Evolutionary conservation across 331 rosid genomes (phyloP).

Genomic region (Prunus yedoensis): DNA sequence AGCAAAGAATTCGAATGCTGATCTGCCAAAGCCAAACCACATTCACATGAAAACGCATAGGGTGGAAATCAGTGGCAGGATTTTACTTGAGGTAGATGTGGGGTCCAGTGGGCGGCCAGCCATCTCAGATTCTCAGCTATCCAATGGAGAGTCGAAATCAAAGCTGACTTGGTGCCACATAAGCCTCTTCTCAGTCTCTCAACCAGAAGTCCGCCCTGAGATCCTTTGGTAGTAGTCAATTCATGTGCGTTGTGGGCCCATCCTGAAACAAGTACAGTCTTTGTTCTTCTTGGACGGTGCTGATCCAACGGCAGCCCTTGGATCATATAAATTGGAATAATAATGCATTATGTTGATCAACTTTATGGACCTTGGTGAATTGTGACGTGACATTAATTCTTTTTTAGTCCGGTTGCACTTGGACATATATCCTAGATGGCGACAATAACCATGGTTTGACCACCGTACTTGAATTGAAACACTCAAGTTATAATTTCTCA

Average conservation of each 20-base stretch:
- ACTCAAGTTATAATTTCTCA: no score
- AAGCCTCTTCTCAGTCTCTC: neutral
- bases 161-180: conserved; percentile 30
- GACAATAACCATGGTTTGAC: neutral
- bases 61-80: neutral
- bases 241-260: neutral
- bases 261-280: neutral
- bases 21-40: neutral
- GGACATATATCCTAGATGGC: neutral
- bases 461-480: neutral
- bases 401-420: neutral
- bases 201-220: neutral
- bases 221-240: neutral
- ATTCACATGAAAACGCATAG: no score
- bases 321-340: neutral
- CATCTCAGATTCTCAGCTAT: neutral
- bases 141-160: conserved; percentile 12
- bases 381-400: neutral
- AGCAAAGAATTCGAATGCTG: neutral
- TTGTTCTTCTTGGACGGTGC: conserved; percentile 12
- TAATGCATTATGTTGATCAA: neutral
- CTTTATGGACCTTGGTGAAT: neutral
- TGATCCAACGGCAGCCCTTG: conserved; percentile 6
- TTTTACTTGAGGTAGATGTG: neutral
- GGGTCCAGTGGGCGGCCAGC: conserved; percentile 9